phyloP scores from a whole-genome alignment of 805 yeast species.

The Blastobotrys robertii region DNA sequence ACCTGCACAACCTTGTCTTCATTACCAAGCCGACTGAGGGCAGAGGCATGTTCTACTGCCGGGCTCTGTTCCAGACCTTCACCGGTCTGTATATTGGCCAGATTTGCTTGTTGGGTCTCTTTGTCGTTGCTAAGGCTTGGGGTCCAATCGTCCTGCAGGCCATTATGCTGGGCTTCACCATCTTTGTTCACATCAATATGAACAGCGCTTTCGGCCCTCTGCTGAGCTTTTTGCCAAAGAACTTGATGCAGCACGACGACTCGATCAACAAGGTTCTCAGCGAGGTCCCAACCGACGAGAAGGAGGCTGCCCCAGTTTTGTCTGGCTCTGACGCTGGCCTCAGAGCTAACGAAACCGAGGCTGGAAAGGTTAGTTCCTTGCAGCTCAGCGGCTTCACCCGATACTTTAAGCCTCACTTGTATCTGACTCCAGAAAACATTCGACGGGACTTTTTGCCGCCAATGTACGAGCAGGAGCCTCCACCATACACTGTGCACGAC shows the following conservation, averaged over 20 bases:
- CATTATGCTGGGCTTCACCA: conserved; percentile 53
- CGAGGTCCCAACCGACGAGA: neutral
- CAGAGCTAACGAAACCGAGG: conserved; percentile 3
- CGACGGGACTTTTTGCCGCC: conserved; percentile 20
- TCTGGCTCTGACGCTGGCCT: conserved; percentile 6
- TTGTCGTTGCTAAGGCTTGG: conserved; percentile 89
- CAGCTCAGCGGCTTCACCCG: conserved; percentile 23
- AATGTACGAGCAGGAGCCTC: conserved; percentile 22
- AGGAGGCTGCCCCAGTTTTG: neutral
- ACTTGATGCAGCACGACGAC: conserved; percentile 16
- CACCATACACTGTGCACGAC: conserved; percentile 27
- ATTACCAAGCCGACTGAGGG: conserved; percentile 59
- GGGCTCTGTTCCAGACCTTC: conserved; percentile 80
- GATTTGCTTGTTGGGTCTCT: conserved; percentile 74
- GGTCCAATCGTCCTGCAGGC: conserved; percentile 80
- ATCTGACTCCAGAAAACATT: conserved; percentile 32
- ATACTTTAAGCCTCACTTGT: conserved; percentile 46
- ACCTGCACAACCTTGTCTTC: conserved; percentile 66
- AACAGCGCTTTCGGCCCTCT: conserved; percentile 57
- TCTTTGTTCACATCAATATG: conserved; percentile 57
- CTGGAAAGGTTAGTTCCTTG: neutral
- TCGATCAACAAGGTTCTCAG: neutral
- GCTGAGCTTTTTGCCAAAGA: conserved; percentile 31
- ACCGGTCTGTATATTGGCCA: conserved; percentile 85
- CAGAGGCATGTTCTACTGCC: conserved; percentile 77